Evolutionary conservation across 768 basidiomycete species (phyloP).

Genomic region (Thelephora aurantiotincta): DNA sequence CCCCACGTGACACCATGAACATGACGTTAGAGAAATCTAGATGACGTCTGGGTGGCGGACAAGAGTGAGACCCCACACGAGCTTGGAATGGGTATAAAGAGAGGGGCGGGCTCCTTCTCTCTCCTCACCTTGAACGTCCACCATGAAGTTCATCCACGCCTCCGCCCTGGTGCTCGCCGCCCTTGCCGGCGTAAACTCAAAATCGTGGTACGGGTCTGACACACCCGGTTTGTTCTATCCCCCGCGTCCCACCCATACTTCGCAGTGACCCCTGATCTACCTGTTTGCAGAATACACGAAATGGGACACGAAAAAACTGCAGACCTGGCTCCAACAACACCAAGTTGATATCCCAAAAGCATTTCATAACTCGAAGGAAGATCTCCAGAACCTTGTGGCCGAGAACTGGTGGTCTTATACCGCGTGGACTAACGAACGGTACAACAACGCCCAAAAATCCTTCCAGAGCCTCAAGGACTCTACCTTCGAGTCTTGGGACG

Average conservation of each 20-base stretch:
- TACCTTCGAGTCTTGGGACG: conserved; percentile 74
- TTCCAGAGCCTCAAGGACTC: conserved; percentile 31
- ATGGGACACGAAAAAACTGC: conserved; percentile 56
- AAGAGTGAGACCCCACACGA: not conserved
- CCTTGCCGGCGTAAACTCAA: conserved; percentile 10
- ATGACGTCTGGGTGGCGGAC: too few species aligned
- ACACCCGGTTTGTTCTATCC: conserved; percentile 17
- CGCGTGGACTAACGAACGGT: conserved; percentile 50
- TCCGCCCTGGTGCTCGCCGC: conserved; percentile 17
- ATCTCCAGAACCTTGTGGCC: conserved; percentile 6
- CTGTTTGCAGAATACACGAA: conserved; percentile 19
- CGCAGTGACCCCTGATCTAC: conserved; percentile 8
- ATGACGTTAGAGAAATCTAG: too few species aligned
- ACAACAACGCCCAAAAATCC: conserved; percentile 40
- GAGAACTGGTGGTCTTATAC: conserved; percentile 1
- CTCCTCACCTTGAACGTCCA: conserved; percentile 5
- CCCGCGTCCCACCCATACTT: not conserved
- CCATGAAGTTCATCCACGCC: conserved; percentile 9
- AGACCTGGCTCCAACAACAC: conserved; percentile 57
- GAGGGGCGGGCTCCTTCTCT: conserved; percentile 2
- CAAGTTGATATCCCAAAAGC: conserved; percentile 35
- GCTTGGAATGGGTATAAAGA: not conserved
- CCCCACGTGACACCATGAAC: too few species aligned
- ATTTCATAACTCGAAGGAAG: conserved; percentile 16
- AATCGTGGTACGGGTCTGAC: conserved; percentile 17